Conservation (phyloP, 2,329 filamentous ascomycete species). For the Allantophomopsis cytisporea region DNA sequence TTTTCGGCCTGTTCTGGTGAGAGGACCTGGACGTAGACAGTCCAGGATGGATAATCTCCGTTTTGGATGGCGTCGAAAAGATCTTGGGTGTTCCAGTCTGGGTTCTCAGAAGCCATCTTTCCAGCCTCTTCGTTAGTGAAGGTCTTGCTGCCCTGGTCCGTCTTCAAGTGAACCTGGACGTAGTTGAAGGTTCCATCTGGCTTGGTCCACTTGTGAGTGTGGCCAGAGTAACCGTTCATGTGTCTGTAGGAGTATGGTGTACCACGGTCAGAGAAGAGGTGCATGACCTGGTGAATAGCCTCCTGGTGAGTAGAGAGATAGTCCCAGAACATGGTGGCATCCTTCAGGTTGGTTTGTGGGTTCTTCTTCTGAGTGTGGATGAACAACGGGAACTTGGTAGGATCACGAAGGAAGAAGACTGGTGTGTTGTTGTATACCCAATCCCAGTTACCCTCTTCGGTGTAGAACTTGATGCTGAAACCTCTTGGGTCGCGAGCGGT, state of each 20-base stretch:
- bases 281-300: slow-evolving; percentile 49
- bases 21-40: slow-evolving; percentile 48
- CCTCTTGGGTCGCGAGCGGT: slow-evolving; percentile 54
- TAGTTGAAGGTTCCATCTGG: slow-evolving; percentile 53
- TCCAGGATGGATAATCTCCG: slow-evolving; percentile 50
- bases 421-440: slow-evolving; percentile 68
- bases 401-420: slow-evolving; percentile 64
- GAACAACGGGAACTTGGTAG: slow-evolving; percentile 61
- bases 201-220: slow-evolving; percentile 55
- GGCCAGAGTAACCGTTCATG: slow-evolving; percentile 55
- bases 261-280: slow-evolving; percentile 51
- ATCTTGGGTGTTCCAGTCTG: slow-evolving; percentile 50
- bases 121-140: slow-evolving; percentile 42
- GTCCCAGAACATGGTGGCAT: slow-evolving; percentile 35
- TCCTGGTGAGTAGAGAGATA: slow-evolving; percentile 47
- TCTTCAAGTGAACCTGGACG: slow-evolving; percentile 49
- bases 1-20: slow-evolving; percentile 46
- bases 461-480: slow-evolving; percentile 60
- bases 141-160: slow-evolving; percentile 47
- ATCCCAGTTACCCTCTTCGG: slow-evolving; percentile 58
- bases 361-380: slow-evolving; percentile 70
- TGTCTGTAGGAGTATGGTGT: slow-evolving; percentile 51
- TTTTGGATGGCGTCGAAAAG: slow-evolving; percentile 48
- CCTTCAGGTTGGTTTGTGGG: slow-evolving; percentile 56
- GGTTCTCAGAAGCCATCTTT: slow-evolving; percentile 38